Conservation (phyloP, 176 grass and related monocot species). For the Avena insularis region DNA sequence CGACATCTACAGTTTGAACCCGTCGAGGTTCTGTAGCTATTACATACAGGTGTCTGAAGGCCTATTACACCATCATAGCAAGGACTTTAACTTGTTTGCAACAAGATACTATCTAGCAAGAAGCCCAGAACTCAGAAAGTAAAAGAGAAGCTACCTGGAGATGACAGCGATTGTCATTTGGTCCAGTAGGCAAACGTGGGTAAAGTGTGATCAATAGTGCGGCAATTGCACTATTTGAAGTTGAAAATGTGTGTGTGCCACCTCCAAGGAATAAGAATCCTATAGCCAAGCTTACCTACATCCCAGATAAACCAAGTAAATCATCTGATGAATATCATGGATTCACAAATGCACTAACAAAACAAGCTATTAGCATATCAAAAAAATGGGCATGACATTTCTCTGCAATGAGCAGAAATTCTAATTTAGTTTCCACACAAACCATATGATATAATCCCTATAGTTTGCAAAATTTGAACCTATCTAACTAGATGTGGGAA, state of each 20-base stretch:
- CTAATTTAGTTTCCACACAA: background rate
- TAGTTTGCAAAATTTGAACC: constrained; percentile 9
- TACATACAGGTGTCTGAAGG: constrained; percentile 91
- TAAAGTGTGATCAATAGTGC: constrained; percentile 86
- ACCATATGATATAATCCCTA: constrained; percentile 9
- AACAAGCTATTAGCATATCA: constrained; percentile 20
- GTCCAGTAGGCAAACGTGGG: constrained; percentile 92
- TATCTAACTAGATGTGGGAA: constrained; percentile 13
- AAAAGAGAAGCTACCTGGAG: constrained; percentile 70
- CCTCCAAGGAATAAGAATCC: constrained; percentile 97
- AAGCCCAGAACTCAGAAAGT: constrained; percentile 28
- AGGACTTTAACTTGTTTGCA: constrained; percentile 44
- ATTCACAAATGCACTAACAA: constrained; percentile 35
- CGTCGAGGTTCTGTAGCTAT: constrained; percentile 88
- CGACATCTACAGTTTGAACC: constrained; percentile 90
- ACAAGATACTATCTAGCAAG: constrained; percentile 7
- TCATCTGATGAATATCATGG: background rate
- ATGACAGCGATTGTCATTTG: constrained; percentile 97
- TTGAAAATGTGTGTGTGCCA: constrained; percentile 95
- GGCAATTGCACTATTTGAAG: constrained; percentile 85
- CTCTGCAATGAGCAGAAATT: constrained; percentile 1
- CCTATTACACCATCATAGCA: constrained; percentile 52
- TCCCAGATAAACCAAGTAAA: constrained; percentile 31
- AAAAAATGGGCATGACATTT: background rate
- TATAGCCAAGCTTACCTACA: constrained; percentile 86